These are phyloP conservation scores for Ascodesmis nigricans DNA, from an alignment of 495 filamentous ascomycete genomes.

Conservation along the genomic window DNA sequence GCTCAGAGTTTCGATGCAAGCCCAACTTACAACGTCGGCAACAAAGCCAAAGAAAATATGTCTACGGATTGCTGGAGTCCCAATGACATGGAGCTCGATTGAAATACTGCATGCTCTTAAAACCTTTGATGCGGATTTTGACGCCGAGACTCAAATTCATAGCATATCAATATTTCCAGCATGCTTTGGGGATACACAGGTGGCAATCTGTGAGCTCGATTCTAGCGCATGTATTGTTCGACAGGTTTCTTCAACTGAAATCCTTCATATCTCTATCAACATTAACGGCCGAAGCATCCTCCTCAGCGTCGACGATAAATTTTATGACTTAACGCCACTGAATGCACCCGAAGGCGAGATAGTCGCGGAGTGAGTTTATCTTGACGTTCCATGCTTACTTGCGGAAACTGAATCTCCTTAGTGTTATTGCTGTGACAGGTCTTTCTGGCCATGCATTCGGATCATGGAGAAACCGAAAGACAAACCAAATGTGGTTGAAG, in stretches of 20 bases:
- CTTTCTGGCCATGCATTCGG: conserved; percentile 6
- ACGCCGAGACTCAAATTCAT: too few species aligned
- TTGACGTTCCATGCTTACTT: background rate
- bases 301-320: conserved; percentile 2
- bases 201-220: conserved; percentile 4
- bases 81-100: background rate
- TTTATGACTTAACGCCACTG: conserved; percentile 6
- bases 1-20: too few species aligned
- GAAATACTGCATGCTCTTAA: background rate
- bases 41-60: too few species aligned
- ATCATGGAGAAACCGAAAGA: conserved; percentile 1
- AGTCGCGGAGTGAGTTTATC: conserved; percentile 1
- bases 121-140: background rate
- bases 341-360: conserved; percentile 5
- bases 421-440: conserved; percentile 4
- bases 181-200: conserved; percentile 5
- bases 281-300: background rate
- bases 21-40: too few species aligned
- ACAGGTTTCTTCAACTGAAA: background rate
- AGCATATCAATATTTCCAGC: conserved; percentile 4
- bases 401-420: too few species aligned
- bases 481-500: conserved; percentile 8
- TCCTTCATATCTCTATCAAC: background rate
- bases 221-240: background rate
- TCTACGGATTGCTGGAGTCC: background rate